Evolutionary conservation across 495 filamentous ascomycete genomes (phyloP), one percentile per base, ranked within the genome.

Genomic region (Glonium stellatum): DNA sequence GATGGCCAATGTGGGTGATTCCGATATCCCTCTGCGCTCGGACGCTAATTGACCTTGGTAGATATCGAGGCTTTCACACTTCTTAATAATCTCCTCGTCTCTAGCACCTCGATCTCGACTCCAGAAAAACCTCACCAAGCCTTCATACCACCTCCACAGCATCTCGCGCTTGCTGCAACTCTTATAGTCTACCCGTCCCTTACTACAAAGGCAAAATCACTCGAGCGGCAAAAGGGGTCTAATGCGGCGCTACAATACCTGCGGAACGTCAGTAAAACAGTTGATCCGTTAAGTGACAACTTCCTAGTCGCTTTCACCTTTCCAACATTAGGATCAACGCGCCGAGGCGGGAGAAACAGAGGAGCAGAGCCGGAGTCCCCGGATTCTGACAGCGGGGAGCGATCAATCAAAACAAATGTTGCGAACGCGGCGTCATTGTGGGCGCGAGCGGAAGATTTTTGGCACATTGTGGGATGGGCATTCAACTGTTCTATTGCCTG

Each of bases 401-500:
- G 78, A 41, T 62, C 75, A 31, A 74, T 81, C 8, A 66, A 78
- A 22, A 72, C 79, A 15, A 76, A 80, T 0, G 72, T 92, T 27
- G 85, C 82, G 1, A 79, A 81, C 22, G 73, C 78, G n/a, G 81
- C 82, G 10, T 82, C 87, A 1, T 51, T 97, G 5, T 95, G 88
- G 82, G 71, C 74, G 15, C 78, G 82, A 19, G 89, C 85, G 0
- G 83, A 87, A 25, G 89, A 95, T 67, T 92, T 97, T 62, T 98
- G 95, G 89, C 82, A 87, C 42, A 80, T 87, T 0, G 83, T 92
- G 0, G 93, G 93, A 4, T 97, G 93, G 93, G 85, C 88, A 0
- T 95, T 97, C 71, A 92, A 90, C 64, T 98, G 93, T 73, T 90
- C 89, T 15, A 79, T 89, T 1, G 71, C 78, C 44, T 78, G 92